Evolutionary conservation across 2,329 filamentous ascomycete species (phyloP).

Genomic region (Xylariaceae sp.): DNA sequence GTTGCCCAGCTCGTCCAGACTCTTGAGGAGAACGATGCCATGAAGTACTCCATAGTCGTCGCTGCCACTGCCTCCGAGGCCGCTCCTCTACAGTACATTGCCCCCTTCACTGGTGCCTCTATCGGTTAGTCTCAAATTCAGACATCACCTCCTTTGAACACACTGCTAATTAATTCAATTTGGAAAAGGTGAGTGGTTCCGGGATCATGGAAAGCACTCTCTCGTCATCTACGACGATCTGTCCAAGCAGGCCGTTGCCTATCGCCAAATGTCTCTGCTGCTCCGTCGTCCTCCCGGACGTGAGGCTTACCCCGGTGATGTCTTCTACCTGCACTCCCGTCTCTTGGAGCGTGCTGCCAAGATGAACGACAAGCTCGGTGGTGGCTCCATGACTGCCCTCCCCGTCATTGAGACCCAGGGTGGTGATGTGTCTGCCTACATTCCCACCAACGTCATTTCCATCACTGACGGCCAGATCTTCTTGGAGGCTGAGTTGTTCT

Average conservation of each 20-base stretch:
- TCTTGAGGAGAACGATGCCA: slow-evolving; percentile 98
- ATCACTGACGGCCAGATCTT: slow-evolving; percentile 99
- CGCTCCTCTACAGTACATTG: slow-evolving; percentile 88
- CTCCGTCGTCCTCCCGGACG: slow-evolving; percentile 96
- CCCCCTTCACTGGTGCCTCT: slow-evolving; percentile 75
- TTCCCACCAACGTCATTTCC: slow-evolving; percentile 99
- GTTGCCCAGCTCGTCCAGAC: slow-evolving; percentile 99
- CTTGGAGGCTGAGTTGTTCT: slow-evolving; percentile 98
- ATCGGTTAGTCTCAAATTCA: too few species aligned
- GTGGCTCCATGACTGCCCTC: slow-evolving; percentile 94
- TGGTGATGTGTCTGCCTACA: slow-evolving; percentile 99
- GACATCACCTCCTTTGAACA: slow-evolving; percentile 46
- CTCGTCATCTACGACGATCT: slow-evolving; percentile 93
- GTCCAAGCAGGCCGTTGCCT: slow-evolving; percentile 95
- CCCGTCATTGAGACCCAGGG: slow-evolving; percentile 99
- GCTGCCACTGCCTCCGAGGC: slow-evolving; percentile 97
- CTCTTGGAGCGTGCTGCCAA: slow-evolving; percentile 99
- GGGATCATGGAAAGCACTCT: slow-evolving; percentile 83
- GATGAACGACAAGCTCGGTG: slow-evolving; percentile 93
- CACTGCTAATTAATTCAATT: background rate
- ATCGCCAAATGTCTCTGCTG: slow-evolving; percentile 98
- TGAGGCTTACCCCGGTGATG: slow-evolving; percentile 99
- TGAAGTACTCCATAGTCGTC: slow-evolving; percentile 95
- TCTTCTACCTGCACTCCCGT: slow-evolving; percentile 99
- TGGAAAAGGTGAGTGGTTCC: slow-evolving; percentile 59